phyloP scores from a whole-genome alignment of 805 yeast genomes.

The Cyberlindnera mississippiensis region DNA sequence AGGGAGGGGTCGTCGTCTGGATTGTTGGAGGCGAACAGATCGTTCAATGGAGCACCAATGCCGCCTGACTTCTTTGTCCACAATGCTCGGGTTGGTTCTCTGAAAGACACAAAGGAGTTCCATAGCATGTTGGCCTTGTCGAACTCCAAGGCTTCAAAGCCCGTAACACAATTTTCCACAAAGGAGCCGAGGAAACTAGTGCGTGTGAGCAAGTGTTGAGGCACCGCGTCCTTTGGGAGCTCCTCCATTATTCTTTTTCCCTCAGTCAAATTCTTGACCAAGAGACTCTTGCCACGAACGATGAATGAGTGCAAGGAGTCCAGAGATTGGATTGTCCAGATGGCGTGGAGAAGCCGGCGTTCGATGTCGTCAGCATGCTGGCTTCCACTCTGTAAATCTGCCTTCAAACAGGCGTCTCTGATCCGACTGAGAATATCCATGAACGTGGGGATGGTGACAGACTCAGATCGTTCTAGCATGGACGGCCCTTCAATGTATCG shows the following conservation, averaged over 20 bases:
- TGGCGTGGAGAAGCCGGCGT: constrained; percentile 29
- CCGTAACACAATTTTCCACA: constrained; percentile 35
- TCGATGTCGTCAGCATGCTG: constrained; percentile 30
- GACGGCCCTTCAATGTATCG: constrained; percentile 38
- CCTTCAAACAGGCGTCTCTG: constrained; percentile 16
- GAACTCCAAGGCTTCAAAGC: constrained; percentile 43
- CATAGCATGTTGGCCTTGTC: constrained; percentile 43
- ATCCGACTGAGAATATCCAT: constrained; percentile 29
- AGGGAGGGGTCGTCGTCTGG: constrained; percentile 22
- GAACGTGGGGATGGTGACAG: constrained; percentile 33
- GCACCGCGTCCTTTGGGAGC: constrained; percentile 11
- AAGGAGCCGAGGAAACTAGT: constrained; percentile 45
- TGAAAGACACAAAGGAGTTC: constrained; percentile 36
- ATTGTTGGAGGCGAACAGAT: constrained; percentile 18
- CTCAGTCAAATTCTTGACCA: constrained; percentile 33
- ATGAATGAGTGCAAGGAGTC: constrained; percentile 44
- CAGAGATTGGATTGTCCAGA: constrained; percentile 47
- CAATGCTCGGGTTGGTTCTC: constrained; percentile 23
- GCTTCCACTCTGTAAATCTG: constrained; percentile 22
- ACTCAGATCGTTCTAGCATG: constrained; percentile 8
- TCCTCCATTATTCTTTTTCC: constrained; percentile 28
- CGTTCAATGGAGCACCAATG: constrained; percentile 5
- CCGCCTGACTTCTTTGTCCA: constrained; percentile 25
- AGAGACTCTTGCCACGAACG: constrained; percentile 28
- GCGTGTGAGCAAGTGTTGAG: constrained; percentile 30